Base-by-base conservation (phyloP, 192 early-diverging fungal species). In the Linnemannia hyalina region DNA sequence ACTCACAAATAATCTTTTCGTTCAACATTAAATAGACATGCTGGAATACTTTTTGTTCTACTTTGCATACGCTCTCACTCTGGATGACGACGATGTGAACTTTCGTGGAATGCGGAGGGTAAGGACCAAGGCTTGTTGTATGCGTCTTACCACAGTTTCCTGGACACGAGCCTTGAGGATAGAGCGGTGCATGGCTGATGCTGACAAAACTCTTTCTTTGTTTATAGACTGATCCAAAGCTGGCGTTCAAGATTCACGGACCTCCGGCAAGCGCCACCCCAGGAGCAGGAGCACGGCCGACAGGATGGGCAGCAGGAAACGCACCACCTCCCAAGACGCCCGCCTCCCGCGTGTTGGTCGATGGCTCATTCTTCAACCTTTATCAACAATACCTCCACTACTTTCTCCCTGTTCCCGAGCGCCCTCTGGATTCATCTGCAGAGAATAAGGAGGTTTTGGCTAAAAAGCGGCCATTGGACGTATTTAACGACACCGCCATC, bases 11-110 rank as follows among this genome's bases (percentile, higher is more conserved):
- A 15, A 15, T 32, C 9, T 41, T 32, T 38, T n/a, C 36, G 6
- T 36, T n/a, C 16, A 41, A 80, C 29, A 13, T 9, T 16, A 42
- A n/a, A 69, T 81, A 86, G 84, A 86, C n/a, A 86, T 86, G 84
- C 68, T 86, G 49, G 84, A 86, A 52, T 86, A 86, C 70, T 86
- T 86, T 65, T 41, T 86, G 57, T 86, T 86, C 22, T 86, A 86
- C 32, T 86, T 86, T 81, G 84, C 84, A 8, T 86, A 86, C 22
- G 84, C 84, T 46, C 70, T 86, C 3, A 86, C 76, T 35, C 52
- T 86, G 79, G 84, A 86, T 32, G 84, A 86, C 47, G 84, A 86
- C 32, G 84, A 86, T 5, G 60, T 70, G 47, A 80, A 86, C 42
- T 72, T 72, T 57, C 78, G 84, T 44, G 79, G 79, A 44, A 16